Evolutionary conservation across 2,329 filamentous ascomycete genomes (phyloP).

Genomic region (Colletotrichum lupini): DNA sequence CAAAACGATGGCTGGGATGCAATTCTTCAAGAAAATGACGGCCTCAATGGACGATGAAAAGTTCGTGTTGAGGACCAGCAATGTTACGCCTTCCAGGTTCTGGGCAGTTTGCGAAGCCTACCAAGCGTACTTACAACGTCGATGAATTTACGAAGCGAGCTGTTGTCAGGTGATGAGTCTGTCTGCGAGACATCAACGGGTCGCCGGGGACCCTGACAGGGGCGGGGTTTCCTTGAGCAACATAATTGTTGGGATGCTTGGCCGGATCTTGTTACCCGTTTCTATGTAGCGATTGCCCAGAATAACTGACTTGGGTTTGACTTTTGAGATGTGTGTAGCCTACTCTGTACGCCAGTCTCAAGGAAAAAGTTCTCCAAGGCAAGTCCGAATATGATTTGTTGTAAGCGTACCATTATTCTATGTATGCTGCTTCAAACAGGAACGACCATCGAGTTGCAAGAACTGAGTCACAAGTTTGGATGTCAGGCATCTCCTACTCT

Average conservation of each 20-base stretch:
- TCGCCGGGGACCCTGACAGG: not conserved
- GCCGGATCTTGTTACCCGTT: not conserved
- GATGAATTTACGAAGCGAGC: not conserved
- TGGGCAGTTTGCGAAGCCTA: not conserved
- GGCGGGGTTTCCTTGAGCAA: not conserved
- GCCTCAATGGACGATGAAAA: not conserved
- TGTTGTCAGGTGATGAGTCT: not conserved
- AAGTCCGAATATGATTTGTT: not conserved
- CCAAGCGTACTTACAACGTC: too few species aligned
- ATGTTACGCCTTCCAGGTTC: not conserved
- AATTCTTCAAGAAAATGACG: constrained; percentile 6
- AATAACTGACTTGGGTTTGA: not conserved
- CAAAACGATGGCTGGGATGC: constrained; percentile 18
- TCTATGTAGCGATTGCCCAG: not conserved
- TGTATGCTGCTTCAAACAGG: not conserved
- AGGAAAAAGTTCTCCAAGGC: not conserved
- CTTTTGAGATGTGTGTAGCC: too few species aligned
- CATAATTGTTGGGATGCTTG: not conserved
- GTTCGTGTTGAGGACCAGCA: not conserved
- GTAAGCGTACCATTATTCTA: not conserved
- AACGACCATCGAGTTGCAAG: not conserved
- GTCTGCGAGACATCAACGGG: constrained; percentile 1
- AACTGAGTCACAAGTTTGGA: not conserved
- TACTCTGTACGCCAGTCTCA: not conserved
- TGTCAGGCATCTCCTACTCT: not conserved